A percentile compares a stretch with the other conserved stretches of the same genome.
Evolutionary conservation across 176 grass and related monocot genomes (phyloP).

Genomic region (Ampelocalamus luodianensis): DNA sequence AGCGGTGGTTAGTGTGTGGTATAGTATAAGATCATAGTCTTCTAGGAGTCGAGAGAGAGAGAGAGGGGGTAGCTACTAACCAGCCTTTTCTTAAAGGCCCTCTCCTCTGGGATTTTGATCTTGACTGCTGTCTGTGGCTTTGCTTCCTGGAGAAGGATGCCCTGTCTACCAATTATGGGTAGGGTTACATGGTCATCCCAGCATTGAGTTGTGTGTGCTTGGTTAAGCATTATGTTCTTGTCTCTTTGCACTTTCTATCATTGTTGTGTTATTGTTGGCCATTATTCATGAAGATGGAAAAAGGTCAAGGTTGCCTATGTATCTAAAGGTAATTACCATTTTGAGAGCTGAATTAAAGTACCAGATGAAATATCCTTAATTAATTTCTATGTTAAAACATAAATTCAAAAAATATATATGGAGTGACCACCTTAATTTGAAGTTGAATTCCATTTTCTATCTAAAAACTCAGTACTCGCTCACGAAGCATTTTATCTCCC

Average conservation of each 20-base stretch:
- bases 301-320: not conserved
- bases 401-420: not conserved
- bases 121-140: slow-evolving; percentile 48
- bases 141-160: slow-evolving; percentile 65
- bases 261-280: slow-evolving; percentile 30
- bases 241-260: slow-evolving; percentile 41
- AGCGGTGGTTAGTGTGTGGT: slow-evolving; percentile 22
- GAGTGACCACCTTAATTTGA: not conserved
- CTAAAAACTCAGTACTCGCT: not conserved
- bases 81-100: slow-evolving; percentile 33
- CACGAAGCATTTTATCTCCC: not conserved
- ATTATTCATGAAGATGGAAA: slow-evolving; percentile 32
- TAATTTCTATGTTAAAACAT: not conserved
- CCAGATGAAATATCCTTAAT: not conserved
- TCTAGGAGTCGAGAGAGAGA: slow-evolving; percentile 26
- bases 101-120: slow-evolving; percentile 39
- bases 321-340: not conserved
- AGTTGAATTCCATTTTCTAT: not conserved
- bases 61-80: not conserved
- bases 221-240: slow-evolving; percentile 51
- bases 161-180: slow-evolving; percentile 53
- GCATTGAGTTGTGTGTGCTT: slow-evolving; percentile 26
- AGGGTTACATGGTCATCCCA: slow-evolving; percentile 29
- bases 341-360: not conserved
- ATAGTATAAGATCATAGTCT: slow-evolving; percentile 15